Evolutionary conservation across 2,329 filamentous ascomycete genomes (phyloP), one percentile per base, ranked within the genome.

Genomic region (Phoma sp.): DNA sequence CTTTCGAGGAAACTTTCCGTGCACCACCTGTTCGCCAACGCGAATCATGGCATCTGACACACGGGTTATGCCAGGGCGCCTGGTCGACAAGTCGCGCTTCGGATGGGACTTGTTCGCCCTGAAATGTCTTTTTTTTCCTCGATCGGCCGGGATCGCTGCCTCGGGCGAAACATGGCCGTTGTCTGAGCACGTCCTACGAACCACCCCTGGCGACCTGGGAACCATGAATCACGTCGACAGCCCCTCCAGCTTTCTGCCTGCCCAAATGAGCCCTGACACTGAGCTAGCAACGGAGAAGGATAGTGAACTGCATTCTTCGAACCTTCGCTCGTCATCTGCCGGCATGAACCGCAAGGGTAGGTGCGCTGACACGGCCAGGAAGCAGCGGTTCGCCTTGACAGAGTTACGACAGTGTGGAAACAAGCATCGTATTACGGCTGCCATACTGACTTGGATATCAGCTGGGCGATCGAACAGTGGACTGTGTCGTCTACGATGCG

Each of bases 1-100:
- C 38, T 55, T 67, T 67, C 61, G 60, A 66, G 63, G 63, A 65
- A 56, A 54, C 55, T 59, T 59, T 57, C 58, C 57, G 58, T 54
- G 53, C 55, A 56, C 54, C 60, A 60, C 59, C 55, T 60, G 59
- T 65, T 64, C 57, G 60, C 64, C 64, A 64, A 55, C 46, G 43
- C 46, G 53, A 57, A 58, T 59, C 57, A 57, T 59, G 58, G 35
- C 29, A 44, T 51, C 55, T 57, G 57, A 61, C 44, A 47, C 50
- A 53, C 43, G 27, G 22, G 18, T 27, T 35, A 24, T 53, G 39
- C 39, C 33, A 51, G 42, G 53, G 43, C 47, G 41, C 52, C 51
- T 50, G 37, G 45, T 47, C 36, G 35, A 45, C 35, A 42, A 49
- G 40, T 43, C 37, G 38, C 51, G 22, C 48, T 25, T 50, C 22